A percentile compares a stretch with the other conserved stretches of the same genome.
Evolutionary conservation across 805 yeast species (phyloP).

Genomic region (Pichia thaimueangensis): DNA sequence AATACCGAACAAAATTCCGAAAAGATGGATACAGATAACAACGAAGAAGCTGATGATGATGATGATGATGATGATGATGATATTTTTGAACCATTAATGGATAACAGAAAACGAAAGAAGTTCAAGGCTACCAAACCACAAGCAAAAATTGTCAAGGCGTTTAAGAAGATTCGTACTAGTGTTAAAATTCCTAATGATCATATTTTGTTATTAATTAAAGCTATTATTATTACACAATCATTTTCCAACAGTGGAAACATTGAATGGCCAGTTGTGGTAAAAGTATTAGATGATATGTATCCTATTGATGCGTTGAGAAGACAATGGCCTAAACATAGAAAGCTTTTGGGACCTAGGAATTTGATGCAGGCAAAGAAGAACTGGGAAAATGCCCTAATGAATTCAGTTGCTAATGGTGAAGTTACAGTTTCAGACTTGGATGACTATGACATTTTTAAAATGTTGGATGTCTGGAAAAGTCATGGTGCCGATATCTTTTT

Average conservation of each 20-base stretch:
- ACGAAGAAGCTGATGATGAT: neutral
- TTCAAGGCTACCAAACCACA: constrained; percentile 13
- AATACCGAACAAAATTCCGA: neutral
- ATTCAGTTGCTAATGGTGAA: constrained; percentile 50
- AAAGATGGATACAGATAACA: neutral
- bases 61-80: constrained; percentile 16
- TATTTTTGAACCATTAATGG: constrained; percentile 24
- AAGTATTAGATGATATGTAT: constrained; percentile 36
- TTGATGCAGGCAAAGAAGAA: constrained; percentile 45
- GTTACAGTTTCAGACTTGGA: constrained; percentile 45
- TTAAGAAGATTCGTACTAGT: constrained; percentile 21
- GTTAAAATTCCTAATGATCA: constrained; percentile 32
- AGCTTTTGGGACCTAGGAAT: constrained; percentile 50
- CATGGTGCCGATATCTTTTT: constrained; percentile 32
- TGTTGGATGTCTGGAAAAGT: constrained; percentile 62
- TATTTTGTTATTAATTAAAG: constrained; percentile 50
- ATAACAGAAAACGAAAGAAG: constrained; percentile 26
- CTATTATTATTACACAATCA: constrained; percentile 63
- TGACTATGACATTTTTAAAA: constrained; percentile 41
- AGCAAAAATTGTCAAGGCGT: constrained; percentile 14
- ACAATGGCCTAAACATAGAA: constrained; percentile 67
- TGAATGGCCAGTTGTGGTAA: constrained; percentile 58
- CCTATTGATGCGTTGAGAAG: constrained; percentile 43
- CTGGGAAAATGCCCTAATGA: constrained; percentile 62
- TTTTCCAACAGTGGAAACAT: constrained; percentile 46